phyloP scores from a whole-genome alignment of 2,329 filamentous ascomycete genomes.

The Nigrospora osmanthi region DNA sequence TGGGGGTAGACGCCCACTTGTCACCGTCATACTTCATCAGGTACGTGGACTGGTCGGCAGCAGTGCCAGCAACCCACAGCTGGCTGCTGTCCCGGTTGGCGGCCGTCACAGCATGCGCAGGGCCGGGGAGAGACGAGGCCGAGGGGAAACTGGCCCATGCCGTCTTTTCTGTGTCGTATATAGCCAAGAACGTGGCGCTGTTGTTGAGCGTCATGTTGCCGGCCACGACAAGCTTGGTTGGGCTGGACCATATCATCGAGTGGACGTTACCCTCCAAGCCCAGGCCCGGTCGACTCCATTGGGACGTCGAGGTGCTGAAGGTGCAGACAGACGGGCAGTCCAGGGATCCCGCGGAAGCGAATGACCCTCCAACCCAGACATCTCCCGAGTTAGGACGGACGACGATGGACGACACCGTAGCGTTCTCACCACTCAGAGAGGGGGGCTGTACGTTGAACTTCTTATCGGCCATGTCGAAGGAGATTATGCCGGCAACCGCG shows the following conservation, averaged over 20 bases:
- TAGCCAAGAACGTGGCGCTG: slow-evolving; percentile 59
- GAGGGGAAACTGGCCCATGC: slow-evolving; percentile 58
- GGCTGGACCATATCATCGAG: slow-evolving; percentile 67
- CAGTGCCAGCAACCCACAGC: slow-evolving; percentile 76
- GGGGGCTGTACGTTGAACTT: slow-evolving; percentile 67
- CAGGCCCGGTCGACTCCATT: slow-evolving; percentile 76
- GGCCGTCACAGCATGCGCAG: slow-evolving; percentile 66
- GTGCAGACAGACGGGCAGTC: slow-evolving; percentile 77
- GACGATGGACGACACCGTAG: slow-evolving; percentile 69
- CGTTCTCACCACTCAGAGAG: slow-evolving; percentile 60
- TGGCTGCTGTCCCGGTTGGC: slow-evolving; percentile 65
- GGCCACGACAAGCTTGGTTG: slow-evolving; percentile 65
- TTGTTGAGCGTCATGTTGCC: slow-evolving; percentile 66
- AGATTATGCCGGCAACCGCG: slow-evolving; percentile 64
- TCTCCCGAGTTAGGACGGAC: slow-evolving; percentile 62
- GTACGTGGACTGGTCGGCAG: slow-evolving; percentile 55
- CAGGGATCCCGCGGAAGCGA: slow-evolving; percentile 74
- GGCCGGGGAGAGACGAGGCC: slow-evolving; percentile 65
- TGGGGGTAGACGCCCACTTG: slow-evolving; percentile 59
- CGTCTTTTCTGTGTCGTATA: slow-evolving; percentile 61
- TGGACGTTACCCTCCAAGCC: slow-evolving; percentile 64
- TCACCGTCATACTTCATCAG: slow-evolving; percentile 75
- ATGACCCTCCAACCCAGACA: slow-evolving; percentile 81
- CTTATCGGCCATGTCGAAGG: slow-evolving; percentile 65
- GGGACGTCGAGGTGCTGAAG: slow-evolving; percentile 60